Evolutionary conservation across 352 stramenopile genomes (phyloP).

Genomic region (Phytophthora hybrid): DNA sequence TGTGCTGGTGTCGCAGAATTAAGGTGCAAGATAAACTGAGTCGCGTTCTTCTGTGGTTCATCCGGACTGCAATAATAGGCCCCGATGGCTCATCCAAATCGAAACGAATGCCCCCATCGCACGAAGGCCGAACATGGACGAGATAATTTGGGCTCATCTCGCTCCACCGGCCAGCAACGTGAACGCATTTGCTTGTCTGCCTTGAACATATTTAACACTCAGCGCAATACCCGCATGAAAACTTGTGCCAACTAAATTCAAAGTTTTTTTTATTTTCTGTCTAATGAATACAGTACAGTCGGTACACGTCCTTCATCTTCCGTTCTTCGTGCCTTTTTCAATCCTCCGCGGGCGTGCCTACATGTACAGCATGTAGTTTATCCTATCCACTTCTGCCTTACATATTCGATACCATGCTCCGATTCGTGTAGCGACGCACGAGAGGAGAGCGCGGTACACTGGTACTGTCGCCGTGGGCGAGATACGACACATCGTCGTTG

Average conservation of each 20-base stretch:
- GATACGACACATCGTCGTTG: conserved; percentile 35
- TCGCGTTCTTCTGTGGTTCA: neutral
- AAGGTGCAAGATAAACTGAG: neutral
- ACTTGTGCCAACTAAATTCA: neutral
- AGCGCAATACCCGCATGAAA: neutral
- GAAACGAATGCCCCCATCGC: neutral
- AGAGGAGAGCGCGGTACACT: conserved; percentile 39
- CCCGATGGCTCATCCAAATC: neutral
- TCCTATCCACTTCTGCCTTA: conserved; percentile 26
- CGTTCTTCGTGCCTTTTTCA: conserved; percentile 8
- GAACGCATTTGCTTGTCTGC: neutral
- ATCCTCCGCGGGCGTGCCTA: conserved; percentile 5
- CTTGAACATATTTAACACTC: too few species aligned
- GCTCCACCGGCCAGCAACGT: neutral
- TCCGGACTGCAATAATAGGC: neutral
- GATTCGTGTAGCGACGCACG: conserved; percentile 53
- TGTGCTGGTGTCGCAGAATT: neutral
- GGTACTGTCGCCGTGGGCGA: conserved; percentile 28
- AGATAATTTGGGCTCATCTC: neutral
- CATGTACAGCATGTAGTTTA: neutral
- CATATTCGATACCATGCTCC: conserved; percentile 34
- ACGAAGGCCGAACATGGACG: neutral
- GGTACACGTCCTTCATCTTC: conserved; percentile 34
- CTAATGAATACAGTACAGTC: conserved; percentile 6
- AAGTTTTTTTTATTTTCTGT: neutral